Base-by-base conservation (phyloP, 1,284 basidiomycete species). In the Malassezia nana region DNA sequence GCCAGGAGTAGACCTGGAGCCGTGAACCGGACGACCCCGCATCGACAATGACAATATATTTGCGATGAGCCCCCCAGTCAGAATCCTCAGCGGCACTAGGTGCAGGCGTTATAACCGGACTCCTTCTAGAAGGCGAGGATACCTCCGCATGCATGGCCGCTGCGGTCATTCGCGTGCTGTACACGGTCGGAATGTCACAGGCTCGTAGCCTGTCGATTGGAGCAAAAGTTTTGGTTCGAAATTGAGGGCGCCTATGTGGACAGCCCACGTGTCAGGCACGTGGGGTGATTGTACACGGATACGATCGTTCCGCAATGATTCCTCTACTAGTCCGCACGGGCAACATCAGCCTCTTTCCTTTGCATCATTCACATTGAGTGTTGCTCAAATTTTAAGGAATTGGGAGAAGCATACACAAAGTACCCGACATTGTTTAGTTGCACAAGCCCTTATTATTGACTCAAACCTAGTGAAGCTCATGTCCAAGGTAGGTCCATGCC, bases 1-100 rank as follows among this genome's bases (percentile, higher is more conserved):
- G 83, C 92, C 92, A 98, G 69, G 87, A 90, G 78, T 98, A 98
- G 63, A 98, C 89, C 76, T 94, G 91, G 43, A 96, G 79, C 45
- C 94, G 81, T 6, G 91, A 96, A 31, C 92, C 92, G 10, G 90
- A 95, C 69, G 89, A 94, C 60, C 92, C 92, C 66, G 92, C 92
- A 78, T 99, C 92, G 74, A 99, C 86, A 54, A 98, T 89, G 58
- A 98, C 83, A 46, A 89, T 91, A 77, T 92, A 98, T 39, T 73
- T 58, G 26, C 71, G 57, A 8, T 50, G 39, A 15, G 29, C 30
- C 9, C 15, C 41, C 49, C 49, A 51, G 7, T 15, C 22, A 15
- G 18, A 7, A n/a, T 10, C 24, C 13, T n/a, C 24, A 16, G 24
- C 13, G 24, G 24, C 24, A 28, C 8, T 42, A 9, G 8, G 3